These are phyloP conservation scores for Coemansia sp. DNA, from an alignment of 192 early-diverging fungal species.

Conservation along the genomic window DNA sequence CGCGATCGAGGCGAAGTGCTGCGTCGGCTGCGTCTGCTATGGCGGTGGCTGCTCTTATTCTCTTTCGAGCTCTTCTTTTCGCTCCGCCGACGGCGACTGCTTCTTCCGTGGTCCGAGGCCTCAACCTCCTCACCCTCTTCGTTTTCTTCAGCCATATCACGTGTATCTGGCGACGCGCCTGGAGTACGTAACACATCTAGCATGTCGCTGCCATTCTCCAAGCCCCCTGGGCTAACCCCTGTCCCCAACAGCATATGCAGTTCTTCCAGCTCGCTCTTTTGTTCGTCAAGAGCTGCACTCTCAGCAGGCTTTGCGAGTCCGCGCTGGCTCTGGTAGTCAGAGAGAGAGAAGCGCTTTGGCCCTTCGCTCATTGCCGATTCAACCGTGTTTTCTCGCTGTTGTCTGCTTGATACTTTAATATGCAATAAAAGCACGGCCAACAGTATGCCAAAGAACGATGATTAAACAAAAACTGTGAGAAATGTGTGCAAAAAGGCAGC, in stretches of 20 bases:
- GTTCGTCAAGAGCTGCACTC: slow-evolving; percentile 14
- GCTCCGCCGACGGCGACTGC: slow-evolving; percentile 13
- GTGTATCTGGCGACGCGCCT: slow-evolving; percentile 38
- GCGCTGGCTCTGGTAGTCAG: slow-evolving; percentile 51
- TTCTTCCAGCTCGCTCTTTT: slow-evolving; percentile 53
- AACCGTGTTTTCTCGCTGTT: not conserved
- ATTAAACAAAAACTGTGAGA: not conserved
- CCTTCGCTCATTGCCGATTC: slow-evolving; percentile 34
- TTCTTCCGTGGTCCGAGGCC: slow-evolving; percentile 10
- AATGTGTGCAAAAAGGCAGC: not conserved
- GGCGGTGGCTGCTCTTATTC: slow-evolving; percentile 15
- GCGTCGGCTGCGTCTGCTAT: slow-evolving; percentile 15
- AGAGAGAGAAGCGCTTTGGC: slow-evolving; percentile 53
- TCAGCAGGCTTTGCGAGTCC: slow-evolving; percentile 34
- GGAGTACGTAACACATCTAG: slow-evolving; percentile 35
- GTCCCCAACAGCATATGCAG: slow-evolving; percentile 51
- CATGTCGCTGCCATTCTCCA: not conserved
- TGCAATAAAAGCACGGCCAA: not conserved
- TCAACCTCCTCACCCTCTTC: slow-evolving; percentile 34
- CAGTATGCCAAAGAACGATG: not conserved
- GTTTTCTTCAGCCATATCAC: slow-evolving; percentile 7
- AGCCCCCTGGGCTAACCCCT: slow-evolving; percentile 3
- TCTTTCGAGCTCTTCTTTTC: slow-evolving; percentile 25
- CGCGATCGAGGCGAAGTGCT: slow-evolving; percentile 34
- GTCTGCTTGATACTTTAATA: not conserved